A percentile compares a stretch with the other conserved stretches of the same genome.
These are phyloP conservation scores for Cinnamomum chago DNA, from an alignment of 164 flowering plant genomes.

Conservation along the genomic window DNA sequence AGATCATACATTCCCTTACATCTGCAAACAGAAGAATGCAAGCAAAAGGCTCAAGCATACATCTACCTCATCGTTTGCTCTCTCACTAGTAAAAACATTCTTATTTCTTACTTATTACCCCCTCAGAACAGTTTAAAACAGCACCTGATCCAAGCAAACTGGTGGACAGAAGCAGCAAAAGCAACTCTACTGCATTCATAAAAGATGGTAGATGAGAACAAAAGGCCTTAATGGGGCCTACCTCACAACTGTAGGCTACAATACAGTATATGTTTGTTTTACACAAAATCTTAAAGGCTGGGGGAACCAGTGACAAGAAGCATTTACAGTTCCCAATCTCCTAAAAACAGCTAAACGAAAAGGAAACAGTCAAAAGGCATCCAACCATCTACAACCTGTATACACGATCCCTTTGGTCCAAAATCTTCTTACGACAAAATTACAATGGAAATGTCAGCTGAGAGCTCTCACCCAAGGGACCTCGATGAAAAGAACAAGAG, in stretches of 20 bases:
- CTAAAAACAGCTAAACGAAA: conserved; percentile 7
- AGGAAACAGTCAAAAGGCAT: conserved; percentile 1
- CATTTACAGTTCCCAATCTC: conserved; percentile 26
- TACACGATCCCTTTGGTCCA: conserved; percentile 35
- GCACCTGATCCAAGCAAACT: background rate
- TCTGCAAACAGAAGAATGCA: no score
- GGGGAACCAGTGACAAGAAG: conserved; percentile 7
- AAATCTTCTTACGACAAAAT: conserved; percentile 50
- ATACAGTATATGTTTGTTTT: conserved; percentile 11
- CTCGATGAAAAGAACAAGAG: conserved; percentile 12
- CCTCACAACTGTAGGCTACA: conserved; percentile 4
- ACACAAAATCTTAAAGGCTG: conserved; percentile 8
- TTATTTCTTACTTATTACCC: background rate
- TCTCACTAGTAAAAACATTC: no score
- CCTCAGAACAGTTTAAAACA: background rate
- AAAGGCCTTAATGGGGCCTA: background rate
- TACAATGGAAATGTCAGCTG: conserved; percentile 30
- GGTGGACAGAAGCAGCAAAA: background rate
- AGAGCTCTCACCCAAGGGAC: conserved; percentile 18
- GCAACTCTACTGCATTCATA: background rate
- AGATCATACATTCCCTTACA: no score
- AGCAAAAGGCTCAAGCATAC: no score
- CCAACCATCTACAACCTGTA: conserved; percentile 41
- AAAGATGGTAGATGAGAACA: background rate
- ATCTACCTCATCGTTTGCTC: no score